Percentiles rank a stretch among this genome's conserved stretches.
Evolutionary conservation across 768 basidiomycete species (phyloP).

Genomic region (Russula emetica): DNA sequence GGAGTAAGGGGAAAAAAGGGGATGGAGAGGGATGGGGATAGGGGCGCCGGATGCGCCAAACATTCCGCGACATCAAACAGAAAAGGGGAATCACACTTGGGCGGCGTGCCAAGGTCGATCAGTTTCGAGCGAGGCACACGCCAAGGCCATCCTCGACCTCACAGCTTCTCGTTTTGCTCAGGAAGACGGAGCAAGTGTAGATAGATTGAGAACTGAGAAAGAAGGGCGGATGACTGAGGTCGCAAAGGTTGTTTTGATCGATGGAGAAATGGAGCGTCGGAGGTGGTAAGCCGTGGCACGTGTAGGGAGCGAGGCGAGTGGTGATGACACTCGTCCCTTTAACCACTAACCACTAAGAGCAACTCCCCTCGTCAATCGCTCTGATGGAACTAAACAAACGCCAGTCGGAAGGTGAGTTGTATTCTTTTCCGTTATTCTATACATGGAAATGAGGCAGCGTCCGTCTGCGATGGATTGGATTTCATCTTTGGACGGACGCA

Average conservation of each 20-base stretch:
- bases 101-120: neutral
- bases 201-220: no score
- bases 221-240: neutral
- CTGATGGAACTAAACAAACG: constrained; percentile 8
- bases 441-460: neutral
- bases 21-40: neutral
- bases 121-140: neutral
- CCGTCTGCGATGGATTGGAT: no score
- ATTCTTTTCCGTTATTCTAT: neutral
- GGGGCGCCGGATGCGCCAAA: neutral
- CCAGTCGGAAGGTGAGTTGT: neutral
- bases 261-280: neutral
- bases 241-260: neutral
- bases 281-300: neutral
- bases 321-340: no score
- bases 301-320: neutral
- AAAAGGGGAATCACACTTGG: neutral
- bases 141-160: neutral
- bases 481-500: constrained; percentile 6
- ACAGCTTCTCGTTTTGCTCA: no score
- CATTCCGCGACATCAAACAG: neutral
- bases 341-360: neutral
- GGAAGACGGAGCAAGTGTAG: no score
- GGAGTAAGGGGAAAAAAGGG: neutral
- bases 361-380: no score